Percentiles rank a stretch among this genome's conserved stretches.
Evolutionary conservation across 371 early-diverging fungal genomes (phyloP).

Genomic region (Lichtheimia ornata): DNA sequence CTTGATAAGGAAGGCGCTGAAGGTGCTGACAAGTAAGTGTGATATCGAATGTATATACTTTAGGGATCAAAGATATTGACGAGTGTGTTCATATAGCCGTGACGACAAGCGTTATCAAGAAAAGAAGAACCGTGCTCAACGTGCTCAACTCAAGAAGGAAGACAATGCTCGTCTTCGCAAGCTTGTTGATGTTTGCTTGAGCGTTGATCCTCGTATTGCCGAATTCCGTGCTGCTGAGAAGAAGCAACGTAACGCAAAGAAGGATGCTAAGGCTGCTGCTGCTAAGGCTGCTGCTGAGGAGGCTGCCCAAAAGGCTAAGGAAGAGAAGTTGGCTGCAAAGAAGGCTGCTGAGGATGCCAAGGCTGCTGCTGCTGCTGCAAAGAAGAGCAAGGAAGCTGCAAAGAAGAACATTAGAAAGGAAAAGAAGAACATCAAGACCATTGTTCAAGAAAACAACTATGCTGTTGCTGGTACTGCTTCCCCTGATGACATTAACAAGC

Average conservation of each 20-base stretch:
- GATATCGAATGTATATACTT: neutral
- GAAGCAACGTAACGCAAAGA: conserved; percentile 86
- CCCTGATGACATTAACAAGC: conserved; percentile 61
- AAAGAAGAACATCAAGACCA: conserved; percentile 85
- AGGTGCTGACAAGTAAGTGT: conserved; percentile 67
- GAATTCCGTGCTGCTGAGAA: conserved; percentile 90
- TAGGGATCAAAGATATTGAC: neutral
- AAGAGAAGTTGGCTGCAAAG: conserved; percentile 46
- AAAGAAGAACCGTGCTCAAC: conserved; percentile 92
- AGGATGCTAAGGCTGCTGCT: conserved; percentile 81
- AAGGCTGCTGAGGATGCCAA: conserved; percentile 70
- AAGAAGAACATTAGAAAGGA: conserved; percentile 90
- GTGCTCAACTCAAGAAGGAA: conserved; percentile 94
- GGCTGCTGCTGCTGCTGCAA: conserved; percentile 58
- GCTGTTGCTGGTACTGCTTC: conserved; percentile 63
- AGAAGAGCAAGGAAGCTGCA: conserved; percentile 71
- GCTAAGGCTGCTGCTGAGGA: conserved; percentile 71
- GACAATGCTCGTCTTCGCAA: conserved; percentile 89
- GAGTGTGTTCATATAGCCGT: conserved; percentile 49
- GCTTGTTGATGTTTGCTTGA: conserved; percentile 84
- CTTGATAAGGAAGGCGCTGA: conserved; percentile 96
- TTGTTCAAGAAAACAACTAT: conserved; percentile 81
- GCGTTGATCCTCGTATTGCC: conserved; percentile 89
- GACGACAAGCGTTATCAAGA: conserved; percentile 96
- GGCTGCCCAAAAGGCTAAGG: conserved; percentile 55